Evolutionary conservation across 1,284 basidiomycete species (phyloP), one percentile per base, ranked within the genome.

Genomic region (Melampsora larici-populina): DNA sequence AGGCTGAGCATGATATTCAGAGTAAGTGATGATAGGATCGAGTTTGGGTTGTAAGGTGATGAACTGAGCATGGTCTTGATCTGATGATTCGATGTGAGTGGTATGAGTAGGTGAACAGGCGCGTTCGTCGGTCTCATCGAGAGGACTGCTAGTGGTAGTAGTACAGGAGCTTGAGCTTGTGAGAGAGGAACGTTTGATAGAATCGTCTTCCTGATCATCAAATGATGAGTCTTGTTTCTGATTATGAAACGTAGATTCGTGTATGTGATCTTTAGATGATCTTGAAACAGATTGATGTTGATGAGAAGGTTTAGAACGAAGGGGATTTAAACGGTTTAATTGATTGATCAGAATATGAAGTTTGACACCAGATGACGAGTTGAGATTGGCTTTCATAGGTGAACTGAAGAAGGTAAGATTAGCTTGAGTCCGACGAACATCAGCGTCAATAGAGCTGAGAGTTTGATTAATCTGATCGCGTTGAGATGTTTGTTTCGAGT

Each of bases 401-500:
- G 26, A n/a, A n/a, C 26, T 58, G 51, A 58, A 58, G 51, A 58
- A 58, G 21, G n/a, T 58, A n/a, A 58, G 26, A 58, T 58, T 58
- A 58, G 51, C 51, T 58, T 58, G 51, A 58, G 51, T 58, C 9
- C 51, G 21, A n/a, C 26, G 21, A n/a, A 58, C 51, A n/a, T 58
- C 51, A 21, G 51, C 26, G 21, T 58, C 51, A n/a, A 58, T 58
- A 11, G 26, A n/a, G 21, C 26, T n/a, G 26, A 58, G 51, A n/a
- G 51, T 58, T 58, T 58, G 21, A 58, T 40, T 40, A 13, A 40
- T 40, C 11, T 40, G 40, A 40, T 40, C 40, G 40, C 40, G 40
- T 40, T 40, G 40, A 40, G 40, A 40, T 9, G 40, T 9, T 40
- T 3, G 40, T 8, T 40, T 40, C 11, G 40, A 40, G 13, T 40